Evolutionary conservation across 106 monocot species (phyloP).

Genomic region (Xerophyta viscosa): DNA sequence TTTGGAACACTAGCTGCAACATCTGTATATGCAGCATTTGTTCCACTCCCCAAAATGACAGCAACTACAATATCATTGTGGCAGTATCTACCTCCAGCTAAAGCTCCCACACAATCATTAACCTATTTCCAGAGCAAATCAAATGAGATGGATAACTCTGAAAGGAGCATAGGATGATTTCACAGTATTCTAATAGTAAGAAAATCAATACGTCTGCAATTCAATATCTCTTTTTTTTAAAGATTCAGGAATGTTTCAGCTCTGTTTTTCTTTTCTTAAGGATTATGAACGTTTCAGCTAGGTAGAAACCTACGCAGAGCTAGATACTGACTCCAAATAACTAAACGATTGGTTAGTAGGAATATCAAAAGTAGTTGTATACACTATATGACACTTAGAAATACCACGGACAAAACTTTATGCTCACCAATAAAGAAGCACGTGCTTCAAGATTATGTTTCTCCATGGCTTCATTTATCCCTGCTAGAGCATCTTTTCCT

Average conservation of each 20-base stretch:
- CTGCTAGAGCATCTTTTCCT: slow-evolving; percentile 6
- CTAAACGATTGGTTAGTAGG: too few species aligned
- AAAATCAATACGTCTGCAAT: too few species aligned
- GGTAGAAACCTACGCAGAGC: too few species aligned
- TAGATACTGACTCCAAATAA: too few species aligned
- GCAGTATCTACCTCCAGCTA: slow-evolving; percentile 42
- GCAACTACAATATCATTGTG: slow-evolving; percentile 27
- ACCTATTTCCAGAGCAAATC: slow-evolving; percentile 12
- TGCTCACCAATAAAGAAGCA: slow-evolving; percentile 7
- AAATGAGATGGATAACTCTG: neutral
- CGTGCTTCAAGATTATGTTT: slow-evolving; percentile 10
- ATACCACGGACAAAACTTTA: neutral
- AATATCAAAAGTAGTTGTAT: too few species aligned
- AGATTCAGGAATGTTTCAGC: too few species aligned
- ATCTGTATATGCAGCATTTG: slow-evolving; percentile 50
- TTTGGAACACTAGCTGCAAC: slow-evolving; percentile 29
- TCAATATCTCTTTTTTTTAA: too few species aligned
- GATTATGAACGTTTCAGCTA: too few species aligned
- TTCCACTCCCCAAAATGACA: slow-evolving; percentile 33
- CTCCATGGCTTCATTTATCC: slow-evolving; percentile 8
- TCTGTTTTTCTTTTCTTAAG: too few species aligned
- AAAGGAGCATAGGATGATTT: neutral
- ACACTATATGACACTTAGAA: too few species aligned
- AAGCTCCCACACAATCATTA: slow-evolving; percentile 43
- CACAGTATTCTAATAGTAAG: neutral